These are phyloP conservation scores for Penicillium sp. DNA, from an alignment of 2,329 filamentous ascomycete species.

Conservation along the genomic window DNA sequence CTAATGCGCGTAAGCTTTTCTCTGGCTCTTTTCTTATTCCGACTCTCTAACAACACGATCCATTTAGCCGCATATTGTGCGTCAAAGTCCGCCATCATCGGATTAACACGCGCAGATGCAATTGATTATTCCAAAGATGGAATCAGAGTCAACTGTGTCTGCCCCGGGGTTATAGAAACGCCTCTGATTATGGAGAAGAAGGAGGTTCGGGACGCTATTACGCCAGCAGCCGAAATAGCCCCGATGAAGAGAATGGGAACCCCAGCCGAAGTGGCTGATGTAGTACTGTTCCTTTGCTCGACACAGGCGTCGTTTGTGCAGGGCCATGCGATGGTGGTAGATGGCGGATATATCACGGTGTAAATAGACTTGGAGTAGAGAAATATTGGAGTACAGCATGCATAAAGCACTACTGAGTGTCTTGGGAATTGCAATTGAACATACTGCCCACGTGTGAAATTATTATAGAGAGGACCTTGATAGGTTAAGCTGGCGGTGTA, in stretches of 20 bases:
- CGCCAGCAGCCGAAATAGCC: slow-evolving; percentile 43
- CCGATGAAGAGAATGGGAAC: slow-evolving; percentile 51
- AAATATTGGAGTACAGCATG: neutral
- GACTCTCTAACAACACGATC: neutral
- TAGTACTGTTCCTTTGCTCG: slow-evolving; percentile 49
- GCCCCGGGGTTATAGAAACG: slow-evolving; percentile 45
- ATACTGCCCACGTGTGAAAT: no score
- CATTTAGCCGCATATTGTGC: slow-evolving; percentile 51
- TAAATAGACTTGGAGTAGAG: slow-evolving; percentile 7
- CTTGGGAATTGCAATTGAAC: no score
- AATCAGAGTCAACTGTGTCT: slow-evolving; percentile 34
- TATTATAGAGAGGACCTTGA: neutral
- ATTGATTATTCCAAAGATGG: slow-evolving; percentile 50
- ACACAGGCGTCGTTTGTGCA: slow-evolving; percentile 49
- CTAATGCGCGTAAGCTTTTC: slow-evolving; percentile 42
- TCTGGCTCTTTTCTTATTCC: neutral
- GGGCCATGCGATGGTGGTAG: slow-evolving; percentile 50
- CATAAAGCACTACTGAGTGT: no score
- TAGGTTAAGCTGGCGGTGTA: neutral
- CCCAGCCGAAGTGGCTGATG: slow-evolving; percentile 48
- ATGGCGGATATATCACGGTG: slow-evolving; percentile 50
- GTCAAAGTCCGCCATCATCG: slow-evolving; percentile 56
- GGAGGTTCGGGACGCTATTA: slow-evolving; percentile 40
- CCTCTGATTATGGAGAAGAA: slow-evolving; percentile 43
- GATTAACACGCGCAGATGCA: slow-evolving; percentile 53